Base-by-base conservation (phyloP, 192 early-diverging fungal genomes). In the Thamnidium elegans region DNA sequence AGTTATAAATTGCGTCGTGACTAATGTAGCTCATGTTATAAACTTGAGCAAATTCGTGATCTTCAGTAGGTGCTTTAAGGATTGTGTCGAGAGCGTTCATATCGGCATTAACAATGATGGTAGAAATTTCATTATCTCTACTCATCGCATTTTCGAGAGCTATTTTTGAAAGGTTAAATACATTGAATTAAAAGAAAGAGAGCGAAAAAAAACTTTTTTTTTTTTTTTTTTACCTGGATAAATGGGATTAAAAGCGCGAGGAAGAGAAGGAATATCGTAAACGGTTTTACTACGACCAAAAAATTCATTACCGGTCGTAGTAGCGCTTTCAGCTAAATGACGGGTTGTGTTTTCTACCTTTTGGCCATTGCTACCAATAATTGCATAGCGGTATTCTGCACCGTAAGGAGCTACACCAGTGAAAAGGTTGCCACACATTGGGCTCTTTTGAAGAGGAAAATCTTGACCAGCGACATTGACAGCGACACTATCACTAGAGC, bases 261-360 rank as follows among this genome's bases (percentile, higher is more conserved):
- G 77, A 8, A 75, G 55, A n/a, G 64, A 55, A 43, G 65, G 62
- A 34, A 75, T 11, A 15, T 55, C 46, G 14, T 65, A 48, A 17
- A 68, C 21, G 19, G 77, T 75, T 44, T 58, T 45, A 9, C 70
- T 68, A 9, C 77, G 67, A 15, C 73, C 68, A 64, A 79, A 79
- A 52, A 79, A 79, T 48, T 79, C 77, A 52, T 79, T 75, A 15
- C 60, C 54, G 15, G 73, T 79, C 0, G 43, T 8, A 4, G 56
- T 52, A 39, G 48, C 47, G n/a, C 32, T 55, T 26, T 44, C 14
- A 50, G 34, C 47, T 1, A 67, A 50, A 15, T 26, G 19, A 42
- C 65, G 45, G 4, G 31, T 36, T 5, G 19, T 50, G 15, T 44
- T 26, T 36, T 67, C 65, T 2, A 55, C 19, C 7, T 31, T 34